phyloP scores from a whole-genome alignment of 2,329 filamentous ascomycete species.

The Colletotrichum cuscutae region DNA sequence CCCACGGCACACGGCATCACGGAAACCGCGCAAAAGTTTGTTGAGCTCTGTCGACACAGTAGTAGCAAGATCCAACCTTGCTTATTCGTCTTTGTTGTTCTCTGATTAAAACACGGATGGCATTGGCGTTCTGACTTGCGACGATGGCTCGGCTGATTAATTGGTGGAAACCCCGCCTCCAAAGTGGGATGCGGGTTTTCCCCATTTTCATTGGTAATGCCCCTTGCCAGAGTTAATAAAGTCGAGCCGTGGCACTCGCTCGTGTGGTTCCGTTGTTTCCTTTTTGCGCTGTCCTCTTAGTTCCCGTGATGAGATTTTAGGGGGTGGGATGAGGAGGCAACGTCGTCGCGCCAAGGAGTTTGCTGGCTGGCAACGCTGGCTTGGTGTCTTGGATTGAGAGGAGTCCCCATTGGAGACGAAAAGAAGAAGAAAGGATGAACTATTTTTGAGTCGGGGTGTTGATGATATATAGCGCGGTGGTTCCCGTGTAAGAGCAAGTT shows the following conservation, averaged over 20 bases:
- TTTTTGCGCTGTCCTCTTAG: not conserved
- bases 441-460: not conserved
- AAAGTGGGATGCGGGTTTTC: not conserved
- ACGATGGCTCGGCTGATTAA: not conserved
- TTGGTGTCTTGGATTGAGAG: conserved; percentile 1
- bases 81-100: not conserved
- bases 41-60: not conserved
- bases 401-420: not conserved
- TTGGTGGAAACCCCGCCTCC: conserved; percentile 10
- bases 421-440: not conserved
- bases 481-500: not conserved
- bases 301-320: conserved; percentile 12
- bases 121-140: not conserved
- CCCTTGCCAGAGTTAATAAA: not conserved
- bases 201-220: not conserved
- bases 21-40: no score
- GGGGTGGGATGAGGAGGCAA: not conserved
- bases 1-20: not conserved
- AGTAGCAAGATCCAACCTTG: not conserved
- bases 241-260: conserved; percentile 22
- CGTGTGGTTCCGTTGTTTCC: conserved; percentile 29
- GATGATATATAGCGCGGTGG: not conserved
- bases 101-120: not conserved
- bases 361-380: not conserved
- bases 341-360: not conserved